Base-by-base conservation (phyloP, 345 rosid species). In the Chamaenerion angustifolium region DNA sequence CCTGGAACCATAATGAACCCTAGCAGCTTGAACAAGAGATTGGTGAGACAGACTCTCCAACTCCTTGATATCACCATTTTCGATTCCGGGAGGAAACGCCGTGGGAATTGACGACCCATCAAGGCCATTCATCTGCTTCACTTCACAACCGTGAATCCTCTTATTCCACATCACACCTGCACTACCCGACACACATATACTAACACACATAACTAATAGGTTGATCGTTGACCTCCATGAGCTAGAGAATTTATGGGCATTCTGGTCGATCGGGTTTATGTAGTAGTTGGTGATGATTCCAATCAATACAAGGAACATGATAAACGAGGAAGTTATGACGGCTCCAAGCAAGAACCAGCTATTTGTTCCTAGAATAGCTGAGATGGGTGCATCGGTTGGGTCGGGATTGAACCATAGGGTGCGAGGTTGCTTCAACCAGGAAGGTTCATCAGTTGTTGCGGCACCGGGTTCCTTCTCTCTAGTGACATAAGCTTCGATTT, bases 121-220 rank as follows among this genome's bases (percentile, higher is more conserved):
- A n/a, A n/a, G n/a, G n/a, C n/a, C n/a, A n/a, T n/a, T n/a, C n/a
- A n/a, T 21, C 25, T 21, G 25, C 25, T 21, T 21, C 25, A 51
- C 63, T 60, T 76, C 72, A 37, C 17, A 59, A 14, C 55, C 52
- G 42, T 64, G 59, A 37, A 50, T 49, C 45, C 58, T 73, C 79
- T 80, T 86, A 77, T 76, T 83, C 80, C 72, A 68, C 8, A 83
- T 45, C 58, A 82, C 55, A n/a, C 75, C 83, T 12, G 51, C 48
- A 35, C 80, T 76, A 6, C 85, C 75, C 0, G 75, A 63, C 13
- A 56, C 47, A 6, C 58, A 71, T 46, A 87, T 78, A 60, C 68
- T 53, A n/a, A 63, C 40, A 54, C 82, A 82, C 1, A 75, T 16
- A 10, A 67, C 56, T 17, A 82, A 53, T 43, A 82, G 63, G 55